phyloP scores from a whole-genome alignment of 1,284 basidiomycete species.

The Ustilago crameri region DNA sequence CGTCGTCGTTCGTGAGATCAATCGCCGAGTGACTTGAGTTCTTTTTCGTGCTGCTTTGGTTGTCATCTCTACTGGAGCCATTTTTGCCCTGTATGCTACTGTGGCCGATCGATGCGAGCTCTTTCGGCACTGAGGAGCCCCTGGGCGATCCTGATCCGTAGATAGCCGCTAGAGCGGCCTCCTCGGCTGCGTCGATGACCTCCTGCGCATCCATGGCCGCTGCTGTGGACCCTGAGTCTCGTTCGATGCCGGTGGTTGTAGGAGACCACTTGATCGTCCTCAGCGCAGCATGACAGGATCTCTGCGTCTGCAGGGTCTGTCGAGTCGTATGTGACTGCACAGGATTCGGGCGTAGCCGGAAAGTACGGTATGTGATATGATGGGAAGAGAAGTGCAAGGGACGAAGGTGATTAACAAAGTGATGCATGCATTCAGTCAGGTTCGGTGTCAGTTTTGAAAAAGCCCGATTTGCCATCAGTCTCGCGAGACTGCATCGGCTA shows the following conservation, averaged over 20 bases:
- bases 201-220: conserved; percentile 17
- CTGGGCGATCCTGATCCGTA: conserved; percentile 4
- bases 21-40: too few relatives aligned
- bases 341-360: background rate
- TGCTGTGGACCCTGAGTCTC: background rate
- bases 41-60: background rate
- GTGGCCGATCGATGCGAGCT: background rate
- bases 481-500: conserved; percentile 13
- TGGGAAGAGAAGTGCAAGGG: background rate
- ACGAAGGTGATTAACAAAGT: conserved; percentile 4
- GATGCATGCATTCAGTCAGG: background rate
- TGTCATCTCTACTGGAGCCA: background rate
- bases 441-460: background rate
- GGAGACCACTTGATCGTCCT: background rate
- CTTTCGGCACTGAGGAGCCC: background rate
- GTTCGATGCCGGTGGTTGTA: conserved; percentile 6
- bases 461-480: conserved; percentile 6
- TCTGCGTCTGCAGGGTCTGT: background rate
- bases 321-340: background rate
- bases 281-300: conserved; percentile 6
- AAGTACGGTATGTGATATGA: background rate
- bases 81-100: background rate
- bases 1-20: background rate
- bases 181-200: conserved; percentile 16
- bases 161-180: conserved; percentile 14